phyloP scores from a whole-genome alignment of 2,329 filamentous ascomycete genomes.

The Escovopsis sp. region DNA sequence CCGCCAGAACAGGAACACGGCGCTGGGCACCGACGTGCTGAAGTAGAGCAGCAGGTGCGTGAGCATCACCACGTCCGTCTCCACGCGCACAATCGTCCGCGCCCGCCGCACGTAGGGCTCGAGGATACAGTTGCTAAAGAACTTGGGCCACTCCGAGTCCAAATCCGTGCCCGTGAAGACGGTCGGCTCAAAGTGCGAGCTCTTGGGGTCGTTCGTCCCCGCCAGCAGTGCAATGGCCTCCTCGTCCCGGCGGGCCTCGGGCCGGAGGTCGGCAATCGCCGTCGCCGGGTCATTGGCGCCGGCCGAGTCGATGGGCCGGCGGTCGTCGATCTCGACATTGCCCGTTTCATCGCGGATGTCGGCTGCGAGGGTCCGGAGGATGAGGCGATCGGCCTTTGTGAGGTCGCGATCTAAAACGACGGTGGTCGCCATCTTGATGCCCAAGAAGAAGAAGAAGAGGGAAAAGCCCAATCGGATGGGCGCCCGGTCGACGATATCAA shows the following conservation, averaged over 20 bases:
- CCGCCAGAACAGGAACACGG: conserved; percentile 45
- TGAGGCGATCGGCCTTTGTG: conserved; percentile 1
- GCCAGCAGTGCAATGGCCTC: conserved; percentile 20
- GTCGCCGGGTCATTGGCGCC: too few species aligned
- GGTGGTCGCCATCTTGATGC: not conserved
- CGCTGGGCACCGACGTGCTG: conserved; percentile 54
- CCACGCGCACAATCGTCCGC: conserved; percentile 41
- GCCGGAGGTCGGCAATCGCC: not conserved
- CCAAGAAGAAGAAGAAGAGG: not conserved
- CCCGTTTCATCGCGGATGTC: not conserved
- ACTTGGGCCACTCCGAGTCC: conserved; percentile 17
- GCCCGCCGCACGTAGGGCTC: conserved; percentile 45
- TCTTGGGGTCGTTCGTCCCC: conserved; percentile 26
- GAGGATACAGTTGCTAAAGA: conserved; percentile 35
- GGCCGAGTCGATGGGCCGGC: not conserved
- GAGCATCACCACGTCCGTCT: conserved; percentile 64
- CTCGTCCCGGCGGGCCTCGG: not conserved
- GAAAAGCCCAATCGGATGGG: not conserved
- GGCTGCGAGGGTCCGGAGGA: conserved; percentile 2
- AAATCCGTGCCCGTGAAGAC: conserved; percentile 29
- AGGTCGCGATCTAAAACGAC: not conserved
- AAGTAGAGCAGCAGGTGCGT: conserved; percentile 63
- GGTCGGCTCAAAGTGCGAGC: conserved; percentile 29
- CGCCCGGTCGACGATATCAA: too few species aligned
- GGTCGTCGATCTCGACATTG: not conserved